Conservation (phyloP, 345 rosid genomes). For the Firmiana major region DNA sequence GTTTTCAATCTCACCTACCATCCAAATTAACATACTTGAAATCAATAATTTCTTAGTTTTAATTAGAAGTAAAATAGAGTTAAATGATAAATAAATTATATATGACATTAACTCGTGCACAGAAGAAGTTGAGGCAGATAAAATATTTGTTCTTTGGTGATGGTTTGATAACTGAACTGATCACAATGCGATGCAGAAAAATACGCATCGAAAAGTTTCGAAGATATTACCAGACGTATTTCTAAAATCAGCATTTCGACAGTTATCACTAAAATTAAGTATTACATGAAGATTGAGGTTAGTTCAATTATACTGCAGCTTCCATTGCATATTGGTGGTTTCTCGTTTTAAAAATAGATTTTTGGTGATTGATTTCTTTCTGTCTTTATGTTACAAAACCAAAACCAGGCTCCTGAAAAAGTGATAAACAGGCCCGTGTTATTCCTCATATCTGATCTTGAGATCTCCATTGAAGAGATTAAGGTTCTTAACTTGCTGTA, state of each 20-base stretch:
- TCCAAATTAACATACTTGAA: too few species aligned
- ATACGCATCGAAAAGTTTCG: neutral
- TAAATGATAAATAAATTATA: too few species aligned
- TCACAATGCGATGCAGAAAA: neutral
- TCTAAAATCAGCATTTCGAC: neutral
- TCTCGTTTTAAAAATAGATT: constrained; percentile 23
- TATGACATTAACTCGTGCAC: too few species aligned
- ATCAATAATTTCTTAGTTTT: too few species aligned
- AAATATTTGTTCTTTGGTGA: too few species aligned
- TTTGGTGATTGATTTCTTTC: neutral
- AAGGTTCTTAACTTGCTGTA: constrained; percentile 17
- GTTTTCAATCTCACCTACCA: rapidly evolving
- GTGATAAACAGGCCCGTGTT: constrained; percentile 63
- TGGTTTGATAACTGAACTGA: too few species aligned
- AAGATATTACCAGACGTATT: neutral
- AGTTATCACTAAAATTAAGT: neutral
- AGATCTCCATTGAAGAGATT: constrained; percentile 34
- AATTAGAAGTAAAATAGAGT: too few species aligned
- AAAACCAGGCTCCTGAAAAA: constrained; percentile 53
- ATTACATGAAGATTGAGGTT: neutral
- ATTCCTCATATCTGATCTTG: constrained; percentile 51
- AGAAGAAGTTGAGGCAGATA: too few species aligned
- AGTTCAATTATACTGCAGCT: too few species aligned
- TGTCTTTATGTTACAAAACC: neutral
- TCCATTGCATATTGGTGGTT: too few species aligned